Base-by-base conservation (phyloP, 768 basidiomycete genomes). In the Ramaria rubella region DNA sequence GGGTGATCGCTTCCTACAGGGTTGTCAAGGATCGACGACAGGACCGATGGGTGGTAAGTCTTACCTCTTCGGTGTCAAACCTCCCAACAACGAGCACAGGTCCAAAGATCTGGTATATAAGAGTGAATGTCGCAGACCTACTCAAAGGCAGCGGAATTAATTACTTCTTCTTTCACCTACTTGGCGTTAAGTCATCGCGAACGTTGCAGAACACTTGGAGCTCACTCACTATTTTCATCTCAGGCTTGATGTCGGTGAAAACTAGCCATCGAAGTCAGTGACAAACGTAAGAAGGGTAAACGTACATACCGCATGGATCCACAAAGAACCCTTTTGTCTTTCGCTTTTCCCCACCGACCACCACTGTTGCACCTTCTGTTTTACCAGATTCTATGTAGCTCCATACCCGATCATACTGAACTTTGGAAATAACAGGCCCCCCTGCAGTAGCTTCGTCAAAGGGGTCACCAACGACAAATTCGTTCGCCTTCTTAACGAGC, bases 341-440 rank as follows among this genome's bases (percentile, higher is more conserved):
- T 63, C 87, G 77, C 73, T 87, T 87, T 64, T 79, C 75, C 17
- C 95, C 95, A n/a, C 95, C 95, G 2, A 90, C 72, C 29, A 80
- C 70, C 26, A 83, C 70, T 60, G 78, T 86, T 2, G 95, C 95
- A 15, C 95, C 95, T 68, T 90, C 84, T 56, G 78, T 64, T 70
- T 87, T 89, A 19, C 93, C 95, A 3, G 80, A 75, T 64, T 94
- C 86, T 62, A 99, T 94, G 68, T 94, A 97, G 23, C 73, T 72
- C 83, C 92, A 86, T 40, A 97, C 80, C 55, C 84, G 85, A 66
- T 94, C 89, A 64, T 88, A 91, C 69, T 94, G 92, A 26, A 71
- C 72, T 70, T 89, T 90, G 29, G 89, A 91, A 29, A 92, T 82
- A 68, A 94, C 77, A 29, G 94, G 94, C 2, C 94, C 94, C 36